Evolutionary conservation across 78 protist genomes (phyloP).

Genomic region (Creolimax fragrantissima): DNA sequence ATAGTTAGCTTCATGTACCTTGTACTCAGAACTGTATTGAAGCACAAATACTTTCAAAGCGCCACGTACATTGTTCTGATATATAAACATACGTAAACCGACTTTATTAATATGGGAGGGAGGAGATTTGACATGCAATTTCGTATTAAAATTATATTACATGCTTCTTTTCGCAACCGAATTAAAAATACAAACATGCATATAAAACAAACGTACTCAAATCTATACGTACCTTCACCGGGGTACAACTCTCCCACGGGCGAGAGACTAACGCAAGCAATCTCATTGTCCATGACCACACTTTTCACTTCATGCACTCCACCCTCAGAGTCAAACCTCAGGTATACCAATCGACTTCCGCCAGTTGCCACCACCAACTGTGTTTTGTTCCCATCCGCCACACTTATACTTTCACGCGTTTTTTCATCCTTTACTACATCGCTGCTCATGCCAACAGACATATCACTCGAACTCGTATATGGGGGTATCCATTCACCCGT

Average conservation of each 20-base stretch:
- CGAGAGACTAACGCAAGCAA: not conserved
- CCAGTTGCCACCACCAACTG: slow-evolving; percentile 41
- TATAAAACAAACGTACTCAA: not conserved
- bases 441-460: no score
- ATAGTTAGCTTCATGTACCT: no score
- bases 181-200: not conserved
- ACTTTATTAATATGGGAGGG: no score
- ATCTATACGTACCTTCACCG: not conserved
- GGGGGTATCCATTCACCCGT: slow-evolving; percentile 31
- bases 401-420: slow-evolving; percentile 24
- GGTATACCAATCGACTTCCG: slow-evolving; percentile 31
- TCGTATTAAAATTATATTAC: no score
- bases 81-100: no score
- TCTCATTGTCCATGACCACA: not conserved
- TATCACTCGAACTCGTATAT: no score
- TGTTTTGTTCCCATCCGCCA: slow-evolving; percentile 34
- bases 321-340: slow-evolving; percentile 13
- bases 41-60: no score
- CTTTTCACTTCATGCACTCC: not conserved
- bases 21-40: no score
- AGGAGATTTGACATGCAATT: no score
- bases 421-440: no score
- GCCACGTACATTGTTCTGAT: no score
- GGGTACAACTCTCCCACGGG: not conserved
- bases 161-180: no score